Evolutionary conservation across 345 rosid genomes (phyloP), one percentile per base, ranked within the genome.

Genomic region (Citrus glauca): DNA sequence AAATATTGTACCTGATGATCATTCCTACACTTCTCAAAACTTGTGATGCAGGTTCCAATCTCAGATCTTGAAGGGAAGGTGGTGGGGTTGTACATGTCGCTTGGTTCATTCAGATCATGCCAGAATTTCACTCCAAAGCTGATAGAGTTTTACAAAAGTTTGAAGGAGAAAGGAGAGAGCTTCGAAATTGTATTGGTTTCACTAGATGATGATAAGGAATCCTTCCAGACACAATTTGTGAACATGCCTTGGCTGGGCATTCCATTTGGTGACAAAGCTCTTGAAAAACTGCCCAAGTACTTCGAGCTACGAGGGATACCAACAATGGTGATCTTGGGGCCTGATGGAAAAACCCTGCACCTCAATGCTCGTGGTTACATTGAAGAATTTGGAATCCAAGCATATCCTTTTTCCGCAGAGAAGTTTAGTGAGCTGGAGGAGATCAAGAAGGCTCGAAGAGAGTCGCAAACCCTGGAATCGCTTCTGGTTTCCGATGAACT

Each of bases 321-420:
- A 45, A 81, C 86, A 27, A n/a, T 87, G 79, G 82, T 85, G 19
- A 71, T 87, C 22, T 73, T 87, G 37, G 82, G 88, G 28, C 74
- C 77, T 2, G 82, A 83, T 75, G 85, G 88, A 27, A 85, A 85
- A 77, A 85, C 83, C 19, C 79, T 85, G 9, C 70, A 85, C 56
- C 73, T 53, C 33, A 81, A 87, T 79, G 86, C 60, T 45, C 78
- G 78, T 28, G 85, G 85, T 45, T 67, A 81, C 24, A 33, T 87
- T 69, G 78, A 69, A 77, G 84, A 83, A 62, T 71, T 82, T 60
- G 86, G 90, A 59, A 20, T 27, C 65, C 71, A 73, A 20, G 88
- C 88, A 66, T 87, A 87, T 63, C 88, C 90, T 28, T 87, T 87
- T 79, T 79, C 86, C 5, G 82, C 83, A 0, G 85, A 84, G 71